Conservation (phyloP, 2,329 filamentous ascomycete species). For the Mariannaea elegans region DNA sequence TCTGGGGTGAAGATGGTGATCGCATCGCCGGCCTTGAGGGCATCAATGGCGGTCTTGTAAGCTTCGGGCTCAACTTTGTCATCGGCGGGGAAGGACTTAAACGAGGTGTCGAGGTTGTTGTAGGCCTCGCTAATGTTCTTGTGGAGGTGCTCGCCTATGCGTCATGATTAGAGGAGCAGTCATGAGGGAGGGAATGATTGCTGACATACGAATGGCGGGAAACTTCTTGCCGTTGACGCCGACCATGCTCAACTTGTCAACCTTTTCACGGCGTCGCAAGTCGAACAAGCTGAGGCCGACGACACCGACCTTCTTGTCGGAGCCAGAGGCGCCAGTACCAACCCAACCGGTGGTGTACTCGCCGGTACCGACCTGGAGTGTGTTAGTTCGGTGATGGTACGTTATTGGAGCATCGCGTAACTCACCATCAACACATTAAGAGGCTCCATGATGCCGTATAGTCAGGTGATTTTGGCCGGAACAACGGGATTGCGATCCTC, state of each 20-base stretch:
- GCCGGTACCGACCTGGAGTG: constrained; percentile 80
- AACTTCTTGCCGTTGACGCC: constrained; percentile 90
- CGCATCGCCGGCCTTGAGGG: constrained; percentile 81
- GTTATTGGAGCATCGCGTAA: background rate
- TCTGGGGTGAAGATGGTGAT: constrained; percentile 98
- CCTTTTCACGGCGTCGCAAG: constrained; percentile 86
- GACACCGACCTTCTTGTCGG: constrained; percentile 96
- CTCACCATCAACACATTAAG: constrained; percentile 75
- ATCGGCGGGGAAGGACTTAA: constrained; percentile 83
- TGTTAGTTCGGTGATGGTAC: constrained; percentile 7
- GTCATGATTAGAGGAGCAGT: constrained; percentile 20
- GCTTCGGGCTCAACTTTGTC: constrained; percentile 78
- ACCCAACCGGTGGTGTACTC: constrained; percentile 98
- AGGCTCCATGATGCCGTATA: constrained; percentile 58
- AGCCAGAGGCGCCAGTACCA: constrained; percentile 81
- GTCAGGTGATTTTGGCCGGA: constrained; percentile 1
- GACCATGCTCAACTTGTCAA: constrained; percentile 86
- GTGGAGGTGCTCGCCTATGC: constrained; percentile 77
- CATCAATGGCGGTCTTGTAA: constrained; percentile 90
- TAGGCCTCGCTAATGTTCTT: constrained; percentile 90
- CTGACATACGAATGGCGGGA: constrained; percentile 80
- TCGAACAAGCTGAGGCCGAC: constrained; percentile 92
- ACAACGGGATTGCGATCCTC: constrained; percentile 5
- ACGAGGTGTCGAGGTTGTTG: constrained; percentile 88
- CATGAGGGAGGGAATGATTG: background rate